These are phyloP conservation scores for Clonostachys rhizophaga DNA, from an alignment of 2,329 filamentous ascomycete genomes.

Conservation along the genomic window DNA sequence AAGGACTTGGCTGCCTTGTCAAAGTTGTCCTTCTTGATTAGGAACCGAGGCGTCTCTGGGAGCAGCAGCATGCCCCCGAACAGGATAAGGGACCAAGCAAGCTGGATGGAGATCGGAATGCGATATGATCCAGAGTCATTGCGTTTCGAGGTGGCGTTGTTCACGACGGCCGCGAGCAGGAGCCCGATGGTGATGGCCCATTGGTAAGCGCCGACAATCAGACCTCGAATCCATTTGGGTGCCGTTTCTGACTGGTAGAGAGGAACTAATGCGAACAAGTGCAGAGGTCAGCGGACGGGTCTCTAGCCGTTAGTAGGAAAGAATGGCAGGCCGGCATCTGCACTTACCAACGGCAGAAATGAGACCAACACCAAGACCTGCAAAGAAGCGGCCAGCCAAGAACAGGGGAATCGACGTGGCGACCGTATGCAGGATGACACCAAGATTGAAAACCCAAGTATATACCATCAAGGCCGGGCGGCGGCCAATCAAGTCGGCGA, in stretches of 20 bases:
- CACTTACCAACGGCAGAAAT: constrained; percentile 51
- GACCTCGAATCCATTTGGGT: constrained; percentile 69
- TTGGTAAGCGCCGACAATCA: constrained; percentile 67
- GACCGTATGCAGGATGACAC: constrained; percentile 59
- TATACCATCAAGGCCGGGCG: constrained; percentile 55
- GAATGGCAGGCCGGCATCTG: background rate
- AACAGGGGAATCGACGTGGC: constrained; percentile 55
- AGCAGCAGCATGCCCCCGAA: constrained; percentile 60
- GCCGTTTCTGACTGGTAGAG: constrained; percentile 70
- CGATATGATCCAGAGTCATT: constrained; percentile 55
- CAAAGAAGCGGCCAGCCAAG: constrained; percentile 63
- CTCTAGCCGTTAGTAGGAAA: background rate
- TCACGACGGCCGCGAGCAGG: constrained; percentile 60
- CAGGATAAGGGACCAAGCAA: constrained; percentile 65
- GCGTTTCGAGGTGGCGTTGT: constrained; percentile 54
- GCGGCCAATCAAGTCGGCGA: constrained; percentile 60
- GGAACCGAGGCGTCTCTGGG: constrained; percentile 68
- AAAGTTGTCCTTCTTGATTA: constrained; percentile 55
- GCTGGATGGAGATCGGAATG: constrained; percentile 60
- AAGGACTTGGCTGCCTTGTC: constrained; percentile 44
- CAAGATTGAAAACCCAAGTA: constrained; percentile 56
- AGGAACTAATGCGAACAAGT: constrained; percentile 40
- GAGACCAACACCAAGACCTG: constrained; percentile 65
- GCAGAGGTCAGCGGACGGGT: background rate
- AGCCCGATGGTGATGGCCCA: constrained; percentile 67